These are phyloP conservation scores for Haematococcus lacustris DNA, from an alignment of 139 green algal genomes.

Conservation along the genomic window DNA sequence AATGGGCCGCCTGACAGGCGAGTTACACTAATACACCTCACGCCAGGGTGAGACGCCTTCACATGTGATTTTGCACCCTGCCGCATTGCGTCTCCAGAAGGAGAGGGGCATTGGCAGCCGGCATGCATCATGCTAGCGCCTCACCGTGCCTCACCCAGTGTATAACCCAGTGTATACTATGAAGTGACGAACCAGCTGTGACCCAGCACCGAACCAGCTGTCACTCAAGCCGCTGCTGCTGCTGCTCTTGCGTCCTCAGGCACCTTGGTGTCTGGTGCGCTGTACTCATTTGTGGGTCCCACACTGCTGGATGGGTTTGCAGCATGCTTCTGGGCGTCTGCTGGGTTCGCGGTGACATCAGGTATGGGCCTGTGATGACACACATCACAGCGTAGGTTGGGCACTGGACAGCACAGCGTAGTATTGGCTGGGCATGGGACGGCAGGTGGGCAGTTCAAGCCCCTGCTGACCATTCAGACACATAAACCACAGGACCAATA, in stretches of 20 bases:
- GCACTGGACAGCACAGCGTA: background rate
- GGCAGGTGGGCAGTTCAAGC: background rate
- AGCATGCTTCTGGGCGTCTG: constrained; percentile 63
- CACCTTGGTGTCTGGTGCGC: constrained; percentile 63
- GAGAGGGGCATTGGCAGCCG: background rate
- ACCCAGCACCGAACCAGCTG: no score
- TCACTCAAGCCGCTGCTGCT: background rate
- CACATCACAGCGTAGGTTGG: background rate
- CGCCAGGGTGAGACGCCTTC: no score
- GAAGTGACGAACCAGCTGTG: constrained; percentile 8
- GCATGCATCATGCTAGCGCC: background rate
- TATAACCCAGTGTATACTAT: background rate
- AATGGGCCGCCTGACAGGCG: constrained; percentile 55
- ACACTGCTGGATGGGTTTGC: constrained; percentile 60
- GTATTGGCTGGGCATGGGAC: background rate
- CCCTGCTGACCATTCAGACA: no score
- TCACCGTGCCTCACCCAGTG: background rate
- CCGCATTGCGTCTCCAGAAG: background rate
- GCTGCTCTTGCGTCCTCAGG: constrained; percentile 20
- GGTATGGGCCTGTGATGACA: background rate
- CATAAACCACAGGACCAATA: no score
- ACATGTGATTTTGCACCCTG: background rate
- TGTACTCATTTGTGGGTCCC: constrained; percentile 66
- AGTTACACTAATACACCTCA: no score
- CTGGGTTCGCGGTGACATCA: constrained; percentile 38